These are phyloP conservation scores for Syzygium syzygioides DNA, from an alignment of 441 rosid species.

Conservation along the genomic window DNA sequence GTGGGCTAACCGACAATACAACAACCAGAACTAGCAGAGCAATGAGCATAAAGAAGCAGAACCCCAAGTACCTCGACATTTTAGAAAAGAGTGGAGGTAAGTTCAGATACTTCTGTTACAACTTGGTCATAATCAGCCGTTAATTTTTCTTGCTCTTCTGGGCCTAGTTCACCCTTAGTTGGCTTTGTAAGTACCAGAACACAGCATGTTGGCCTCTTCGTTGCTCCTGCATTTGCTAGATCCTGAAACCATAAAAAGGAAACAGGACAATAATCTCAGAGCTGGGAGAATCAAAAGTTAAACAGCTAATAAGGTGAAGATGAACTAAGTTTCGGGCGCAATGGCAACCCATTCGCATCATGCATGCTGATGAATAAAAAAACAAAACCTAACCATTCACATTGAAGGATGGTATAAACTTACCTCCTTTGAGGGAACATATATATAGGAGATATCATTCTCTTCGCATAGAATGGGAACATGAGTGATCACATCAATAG, in stretches of 20 bases:
- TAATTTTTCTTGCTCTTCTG: constrained; percentile 53
- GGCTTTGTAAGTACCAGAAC: constrained; percentile 70
- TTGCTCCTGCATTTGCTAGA: constrained; percentile 72
- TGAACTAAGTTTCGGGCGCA: neutral
- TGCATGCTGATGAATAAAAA: neutral
- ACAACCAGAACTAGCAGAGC: neutral
- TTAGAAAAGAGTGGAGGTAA: constrained; percentile 47
- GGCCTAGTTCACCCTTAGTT: constrained; percentile 53
- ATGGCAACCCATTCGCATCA: neutral
- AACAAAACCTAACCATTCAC: neutral
- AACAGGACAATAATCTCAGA: constrained; percentile 1
- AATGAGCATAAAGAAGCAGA: neutral
- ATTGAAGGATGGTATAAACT: constrained; percentile 1
- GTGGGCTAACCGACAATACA: neutral
- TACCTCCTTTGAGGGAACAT: constrained; percentile 91
- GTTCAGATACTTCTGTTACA: constrained; percentile 50
- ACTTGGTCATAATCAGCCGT: constrained; percentile 54
- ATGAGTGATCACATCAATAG: constrained; percentile 95
- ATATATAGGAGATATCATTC: constrained; percentile 64
- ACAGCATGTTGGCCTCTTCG: constrained; percentile 85
- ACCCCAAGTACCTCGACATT: neutral
- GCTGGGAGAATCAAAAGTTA: constrained; percentile 8
- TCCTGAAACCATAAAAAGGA: constrained; percentile 28
- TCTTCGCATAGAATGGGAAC: constrained; percentile 80
- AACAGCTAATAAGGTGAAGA: neutral